phyloP scores from a whole-genome alignment of 768 basidiomycete species.

The Neoboletus brunneissimus region DNA sequence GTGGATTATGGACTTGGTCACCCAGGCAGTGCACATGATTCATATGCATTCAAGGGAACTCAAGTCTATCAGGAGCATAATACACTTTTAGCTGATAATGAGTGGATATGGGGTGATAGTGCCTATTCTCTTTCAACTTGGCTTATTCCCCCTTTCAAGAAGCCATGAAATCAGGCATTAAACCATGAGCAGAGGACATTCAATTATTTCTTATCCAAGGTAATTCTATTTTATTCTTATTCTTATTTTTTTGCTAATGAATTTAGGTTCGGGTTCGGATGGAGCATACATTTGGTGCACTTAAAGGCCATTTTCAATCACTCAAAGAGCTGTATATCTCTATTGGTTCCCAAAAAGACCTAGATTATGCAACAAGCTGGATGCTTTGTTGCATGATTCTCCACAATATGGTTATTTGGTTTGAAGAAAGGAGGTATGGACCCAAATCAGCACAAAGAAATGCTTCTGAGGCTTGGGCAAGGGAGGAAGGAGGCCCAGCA shows the following conservation, averaged over 20 bases:
- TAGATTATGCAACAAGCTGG: too few species aligned
- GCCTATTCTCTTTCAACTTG: neutral
- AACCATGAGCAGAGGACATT: neutral
- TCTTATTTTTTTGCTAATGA: too few species aligned
- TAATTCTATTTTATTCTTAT: neutral
- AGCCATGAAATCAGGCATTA: neutral
- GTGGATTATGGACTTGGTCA: conserved; percentile 1
- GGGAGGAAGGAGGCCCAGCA: neutral
- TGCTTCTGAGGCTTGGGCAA: neutral
- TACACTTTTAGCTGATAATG: neutral
- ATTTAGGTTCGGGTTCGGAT: too few species aligned
- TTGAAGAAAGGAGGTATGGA: too few species aligned
- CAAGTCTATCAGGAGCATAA: neutral
- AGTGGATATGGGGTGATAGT: neutral
- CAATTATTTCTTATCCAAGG: neutral
- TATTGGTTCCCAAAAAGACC: too few species aligned
- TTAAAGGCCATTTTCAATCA: too few species aligned
- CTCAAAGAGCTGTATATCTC: too few species aligned
- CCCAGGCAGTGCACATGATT: neutral
- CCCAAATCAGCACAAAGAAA: too few species aligned
- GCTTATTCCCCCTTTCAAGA: neutral
- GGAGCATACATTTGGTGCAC: too few species aligned
- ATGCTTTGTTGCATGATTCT: too few species aligned
- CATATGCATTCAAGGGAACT: neutral
- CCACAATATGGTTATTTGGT: too few species aligned